Percentiles rank a stretch among this genome's conserved stretches.
These are phyloP conservation scores for Trichosporon asahii DNA, from an alignment of 1,284 basidiomycete genomes.

Conservation along the genomic window DNA sequence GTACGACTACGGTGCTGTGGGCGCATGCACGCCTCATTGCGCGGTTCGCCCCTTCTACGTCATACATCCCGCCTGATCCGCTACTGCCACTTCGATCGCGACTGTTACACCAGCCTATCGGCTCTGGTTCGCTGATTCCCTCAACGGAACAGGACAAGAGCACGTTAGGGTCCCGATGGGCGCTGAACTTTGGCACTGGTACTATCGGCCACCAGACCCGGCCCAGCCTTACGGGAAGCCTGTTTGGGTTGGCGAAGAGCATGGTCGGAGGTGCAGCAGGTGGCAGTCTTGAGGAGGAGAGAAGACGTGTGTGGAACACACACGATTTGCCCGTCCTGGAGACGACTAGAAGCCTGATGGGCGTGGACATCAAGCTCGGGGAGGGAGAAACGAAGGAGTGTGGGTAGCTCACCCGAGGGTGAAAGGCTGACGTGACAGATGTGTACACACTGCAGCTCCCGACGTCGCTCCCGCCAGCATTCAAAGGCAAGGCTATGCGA, in stretches of 20 bases:
- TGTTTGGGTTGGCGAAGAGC: constrained; percentile 49
- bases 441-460: constrained; percentile 74
- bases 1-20: constrained; percentile 47
- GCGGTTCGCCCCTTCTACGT: constrained; percentile 47
- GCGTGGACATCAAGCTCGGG: constrained; percentile 45
- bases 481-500: constrained; percentile 72
- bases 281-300: constrained; percentile 49
- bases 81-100: constrained; percentile 48
- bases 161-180: constrained; percentile 35
- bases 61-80: constrained; percentile 52
- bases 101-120: constrained; percentile 50
- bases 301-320: constrained; percentile 50
- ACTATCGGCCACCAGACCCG: constrained; percentile 43
- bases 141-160: constrained; percentile 24
- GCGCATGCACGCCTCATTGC: constrained; percentile 48
- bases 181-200: constrained; percentile 47
- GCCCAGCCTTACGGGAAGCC: constrained; percentile 49
- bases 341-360: constrained; percentile 43
- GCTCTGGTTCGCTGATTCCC: constrained; percentile 44
- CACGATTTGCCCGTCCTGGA: constrained; percentile 51
- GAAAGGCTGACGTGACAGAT: constrained; percentile 55
- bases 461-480: constrained; percentile 79
- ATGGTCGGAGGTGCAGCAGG: constrained; percentile 42
- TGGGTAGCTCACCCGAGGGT: constrained; percentile 24
- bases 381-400: constrained; percentile 45